Percentiles rank a stretch among this genome's conserved stretches.
phyloP scores from a whole-genome alignment of 768 basidiomycete genomes.

The Lactifluus rugatus region DNA sequence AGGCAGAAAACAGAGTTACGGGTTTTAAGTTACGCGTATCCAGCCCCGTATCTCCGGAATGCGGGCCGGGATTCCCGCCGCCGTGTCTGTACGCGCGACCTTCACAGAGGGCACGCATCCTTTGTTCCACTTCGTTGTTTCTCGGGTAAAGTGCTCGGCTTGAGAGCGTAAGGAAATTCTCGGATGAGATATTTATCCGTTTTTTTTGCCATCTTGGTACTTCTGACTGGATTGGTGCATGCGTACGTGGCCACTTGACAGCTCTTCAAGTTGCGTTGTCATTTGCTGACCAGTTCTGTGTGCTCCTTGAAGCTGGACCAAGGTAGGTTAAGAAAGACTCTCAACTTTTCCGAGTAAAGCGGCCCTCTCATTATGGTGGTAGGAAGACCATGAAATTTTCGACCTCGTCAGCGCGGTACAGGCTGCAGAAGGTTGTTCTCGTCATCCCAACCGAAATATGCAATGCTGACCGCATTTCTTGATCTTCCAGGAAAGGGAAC shows the following conservation, averaged over 20 bases:
- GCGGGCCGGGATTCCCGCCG: neutral
- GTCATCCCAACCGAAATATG: neutral
- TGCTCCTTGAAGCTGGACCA: slow-evolving; percentile 50
- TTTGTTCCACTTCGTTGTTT: neutral
- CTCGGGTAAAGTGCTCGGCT: slow-evolving; percentile 9
- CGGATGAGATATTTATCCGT: slow-evolving; percentile 45
- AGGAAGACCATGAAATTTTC: slow-evolving; percentile 97
- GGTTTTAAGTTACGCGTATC: no score
- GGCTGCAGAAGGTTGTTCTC: slow-evolving; percentile 55
- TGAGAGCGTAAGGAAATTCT: neutral
- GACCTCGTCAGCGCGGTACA: slow-evolving; percentile 81
- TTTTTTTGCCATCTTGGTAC: slow-evolving; percentile 39
- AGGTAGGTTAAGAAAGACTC: slow-evolving; percentile 31
- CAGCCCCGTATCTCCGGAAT: no score
- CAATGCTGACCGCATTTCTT: neutral
- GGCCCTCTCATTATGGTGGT: neutral
- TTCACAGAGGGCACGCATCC: neutral
- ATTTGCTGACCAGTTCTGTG: neutral
- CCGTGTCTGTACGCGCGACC: neutral
- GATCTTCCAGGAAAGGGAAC: slow-evolving; percentile 59
- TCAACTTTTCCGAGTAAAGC: neutral
- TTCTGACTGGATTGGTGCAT: slow-evolving; percentile 41
- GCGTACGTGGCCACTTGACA: slow-evolving; percentile 42
- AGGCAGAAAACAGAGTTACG: no score
- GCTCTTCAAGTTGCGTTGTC: neutral